These are phyloP conservation scores for Erysimum cheiri DNA, from an alignment of 441 rosid genomes.

Conservation along the genomic window DNA sequence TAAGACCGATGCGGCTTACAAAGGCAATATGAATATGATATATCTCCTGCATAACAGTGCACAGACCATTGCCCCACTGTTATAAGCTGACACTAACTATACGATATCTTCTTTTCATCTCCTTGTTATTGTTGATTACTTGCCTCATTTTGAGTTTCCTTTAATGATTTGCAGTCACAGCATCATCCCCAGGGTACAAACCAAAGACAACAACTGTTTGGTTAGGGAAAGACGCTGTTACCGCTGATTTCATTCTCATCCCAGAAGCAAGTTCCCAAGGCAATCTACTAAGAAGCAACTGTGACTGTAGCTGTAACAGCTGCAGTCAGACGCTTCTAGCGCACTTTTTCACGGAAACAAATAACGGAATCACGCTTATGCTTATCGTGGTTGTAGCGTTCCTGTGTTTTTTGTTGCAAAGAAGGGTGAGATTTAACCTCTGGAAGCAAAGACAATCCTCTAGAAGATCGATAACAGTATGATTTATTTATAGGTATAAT, in stretches of 20 bases:
- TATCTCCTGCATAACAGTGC: not conserved
- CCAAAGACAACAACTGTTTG: constrained; percentile 65
- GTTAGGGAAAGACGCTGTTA: constrained; percentile 64
- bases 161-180: constrained; percentile 58
- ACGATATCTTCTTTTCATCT: not conserved
- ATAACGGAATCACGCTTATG: constrained; percentile 55
- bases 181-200: constrained; percentile 74
- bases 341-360: constrained; percentile 50
- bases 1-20: not conserved
- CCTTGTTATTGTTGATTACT: not conserved
- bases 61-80: not conserved
- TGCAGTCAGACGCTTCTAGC: constrained; percentile 41
- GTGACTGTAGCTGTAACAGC: constrained; percentile 48
- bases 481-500: constrained; percentile 21
- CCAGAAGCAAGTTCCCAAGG: constrained; percentile 52
- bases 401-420: constrained; percentile 58
- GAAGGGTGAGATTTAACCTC: constrained; percentile 55
- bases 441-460: constrained; percentile 57
- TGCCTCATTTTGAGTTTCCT: constrained; percentile 25
- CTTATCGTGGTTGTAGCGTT: constrained; percentile 57
- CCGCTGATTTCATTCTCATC: constrained; percentile 79
- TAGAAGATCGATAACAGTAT: constrained; percentile 47
- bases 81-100: not conserved
- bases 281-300: constrained; percentile 44
- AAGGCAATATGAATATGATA: not conserved